Percentiles rank a stretch among this genome's conserved stretches.
phyloP scores from a whole-genome alignment of 2,329 filamentous ascomycete species.

The Colletotrichum horii region DNA sequence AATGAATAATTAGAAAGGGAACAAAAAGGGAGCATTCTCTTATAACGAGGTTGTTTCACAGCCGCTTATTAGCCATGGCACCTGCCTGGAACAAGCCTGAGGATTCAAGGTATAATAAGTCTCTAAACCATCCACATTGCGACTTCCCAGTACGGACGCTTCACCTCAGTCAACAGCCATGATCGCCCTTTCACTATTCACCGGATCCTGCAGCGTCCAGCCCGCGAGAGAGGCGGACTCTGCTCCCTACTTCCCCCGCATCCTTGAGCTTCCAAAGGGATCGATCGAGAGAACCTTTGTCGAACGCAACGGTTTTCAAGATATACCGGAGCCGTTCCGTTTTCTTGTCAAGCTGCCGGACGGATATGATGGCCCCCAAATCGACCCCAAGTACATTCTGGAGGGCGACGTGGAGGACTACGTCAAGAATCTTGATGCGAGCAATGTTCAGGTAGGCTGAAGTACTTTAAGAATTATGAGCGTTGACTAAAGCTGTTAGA shows the following conservation, averaged over 20 bases:
- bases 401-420: neutral
- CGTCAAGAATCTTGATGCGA: neutral
- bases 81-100: neutral
- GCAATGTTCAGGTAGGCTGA: neutral
- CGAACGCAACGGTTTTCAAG: neutral
- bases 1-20: no score
- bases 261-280: neutral
- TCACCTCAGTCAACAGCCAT: neutral
- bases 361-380: neutral
- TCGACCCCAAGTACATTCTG: neutral
- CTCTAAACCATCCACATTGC: neutral
- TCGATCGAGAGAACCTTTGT: neutral
- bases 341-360: neutral
- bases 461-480: neutral
- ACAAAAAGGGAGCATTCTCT: no score
- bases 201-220: neutral
- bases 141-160: neutral
- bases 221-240: neutral
- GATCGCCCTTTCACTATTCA: neutral
- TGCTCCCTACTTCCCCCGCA: neutral
- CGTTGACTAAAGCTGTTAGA: neutral
- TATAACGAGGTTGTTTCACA: neutral
- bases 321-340: neutral
- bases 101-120: neutral
- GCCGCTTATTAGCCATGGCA: rapidly evolving